Conservation (phyloP, 1,139 yeast species). For the Ashbya aceris region DNA sequence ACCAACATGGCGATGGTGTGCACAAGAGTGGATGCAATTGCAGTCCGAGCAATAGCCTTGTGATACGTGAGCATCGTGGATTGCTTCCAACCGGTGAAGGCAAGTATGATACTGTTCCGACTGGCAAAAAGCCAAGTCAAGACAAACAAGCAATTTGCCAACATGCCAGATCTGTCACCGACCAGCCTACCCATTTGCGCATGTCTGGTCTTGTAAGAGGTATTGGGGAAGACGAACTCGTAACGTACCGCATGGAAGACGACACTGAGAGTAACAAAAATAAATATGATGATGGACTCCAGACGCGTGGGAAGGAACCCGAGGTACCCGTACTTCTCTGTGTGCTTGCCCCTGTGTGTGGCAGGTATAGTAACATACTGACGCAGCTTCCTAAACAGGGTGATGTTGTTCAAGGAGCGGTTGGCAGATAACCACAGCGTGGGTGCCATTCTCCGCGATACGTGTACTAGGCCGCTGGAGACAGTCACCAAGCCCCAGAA, state of each 20-base stretch:
- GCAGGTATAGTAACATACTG: slow-evolving; percentile 41
- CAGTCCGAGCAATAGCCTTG: slow-evolving; percentile 51
- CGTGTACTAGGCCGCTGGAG: slow-evolving; percentile 35
- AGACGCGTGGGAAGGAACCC: slow-evolving; percentile 50
- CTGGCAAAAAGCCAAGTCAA: slow-evolving; percentile 48
- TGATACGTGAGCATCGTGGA: slow-evolving; percentile 55
- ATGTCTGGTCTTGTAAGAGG: slow-evolving; percentile 14
- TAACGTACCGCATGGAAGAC: slow-evolving; percentile 38
- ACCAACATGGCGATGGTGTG: slow-evolving; percentile 27
- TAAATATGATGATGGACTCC: slow-evolving; percentile 42
- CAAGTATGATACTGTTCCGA: slow-evolving; percentile 55
- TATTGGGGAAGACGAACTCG: slow-evolving; percentile 32
- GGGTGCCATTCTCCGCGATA: slow-evolving; percentile 15
- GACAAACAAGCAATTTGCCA: slow-evolving; percentile 40
- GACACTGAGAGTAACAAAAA: slow-evolving; percentile 39
- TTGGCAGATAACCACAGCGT: slow-evolving; percentile 8
- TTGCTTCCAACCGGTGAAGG: slow-evolving; percentile 58
- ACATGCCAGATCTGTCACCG: slow-evolving; percentile 50
- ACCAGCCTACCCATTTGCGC: slow-evolving; percentile 44
- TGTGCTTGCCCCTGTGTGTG: slow-evolving; percentile 29
- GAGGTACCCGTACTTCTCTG: slow-evolving; percentile 8
- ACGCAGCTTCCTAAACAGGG: slow-evolving; percentile 35
- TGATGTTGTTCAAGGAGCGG: slow-evolving; percentile 33
- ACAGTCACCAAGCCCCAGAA: slow-evolving; percentile 42
- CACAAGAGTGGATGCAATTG: slow-evolving; percentile 12